Evolutionary conservation across 495 filamentous ascomycete genomes (phyloP), one percentile per base, ranked within the genome.

Genomic region (Aspergillus affinis): DNA sequence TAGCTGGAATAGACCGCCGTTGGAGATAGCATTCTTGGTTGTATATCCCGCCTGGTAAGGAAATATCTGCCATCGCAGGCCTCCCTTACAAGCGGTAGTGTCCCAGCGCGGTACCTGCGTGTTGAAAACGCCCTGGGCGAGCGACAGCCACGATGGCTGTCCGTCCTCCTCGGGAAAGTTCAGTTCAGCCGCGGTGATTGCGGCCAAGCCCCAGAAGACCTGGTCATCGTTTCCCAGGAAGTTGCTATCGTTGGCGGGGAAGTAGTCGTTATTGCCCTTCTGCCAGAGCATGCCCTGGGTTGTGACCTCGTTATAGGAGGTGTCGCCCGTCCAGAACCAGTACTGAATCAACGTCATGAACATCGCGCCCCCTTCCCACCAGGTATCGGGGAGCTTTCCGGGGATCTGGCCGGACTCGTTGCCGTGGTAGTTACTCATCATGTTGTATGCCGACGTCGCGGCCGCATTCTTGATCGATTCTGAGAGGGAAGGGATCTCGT

Each of bases 11-110:
- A 94, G 85, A 60, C 84, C 85, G 6, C 88, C 90, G 70, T 91
- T 91, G 44, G 88, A 87, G 51, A 91, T 86, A 29, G 84, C 81
- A 75, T 93, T 93, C 70, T 92, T 92, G 74, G 88, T 92, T 62
- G 84, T 82, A 71, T 89, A 95, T 10, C 92, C 92, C 23, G 77
- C 85, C 75, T 93, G 90, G 73, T 90, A 92, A 9, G 83, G 78
- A 72, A 85, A 91, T 59, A 95, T 88, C 75, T 96, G 91, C 92
- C 92, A 96, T 57, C 87, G 80, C 53, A 96, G 74, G 2, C 92
- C 92, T 48, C 92, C 92, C 48, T 81, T 79, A 70, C 92, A 97
- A 2, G 78, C 82, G 1, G 64, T 62, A 17, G 75, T 73, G 59
- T 93, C 77, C 90, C 90, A 95, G n/a, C 89, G 82, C 0, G 72